Evolutionary conservation across 23 red algal species (phyloP), one percentile per base, ranked within the genome.

Genomic region (Agarophyton chilense): DNA sequence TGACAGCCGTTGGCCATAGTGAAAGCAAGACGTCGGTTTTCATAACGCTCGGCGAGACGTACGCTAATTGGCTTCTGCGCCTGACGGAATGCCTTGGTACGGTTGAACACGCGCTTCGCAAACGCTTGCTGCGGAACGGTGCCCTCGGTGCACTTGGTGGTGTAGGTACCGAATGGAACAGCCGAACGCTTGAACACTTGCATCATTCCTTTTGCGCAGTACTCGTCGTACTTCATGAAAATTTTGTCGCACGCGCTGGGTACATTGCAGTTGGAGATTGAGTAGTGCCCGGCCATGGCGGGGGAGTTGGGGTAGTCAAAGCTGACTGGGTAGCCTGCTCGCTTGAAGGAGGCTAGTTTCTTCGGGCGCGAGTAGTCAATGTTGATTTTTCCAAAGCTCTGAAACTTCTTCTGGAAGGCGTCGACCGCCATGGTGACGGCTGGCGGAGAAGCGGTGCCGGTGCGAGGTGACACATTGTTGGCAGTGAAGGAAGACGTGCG

Each of bases 221-320:
- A 94, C 92, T 94, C 92, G 39, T 94, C 92, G 42, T 84, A 84
- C 74, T 94, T 94, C 44, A 60, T 74, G 62, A 94, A 42, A 40
- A 94, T 83, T 39, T 67, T 81, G 31, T 45, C 5, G 39, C 63
- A 34, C 39, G 82, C 92, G 47, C 68, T 55, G 16, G 71, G 49
- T 14, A 87, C 76, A 55, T 78, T 67, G 70, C 92, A 94, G 78
- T 81, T 82, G 52, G 92, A 72, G 21, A 94, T 44, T 17, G 92
- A 88, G 53, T 94, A 89, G 84, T 86, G 76, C 33, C 92, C 92
- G 14, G 92, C 79, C 65, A 80, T 52, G 65, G 92, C n/a, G 10
- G 92, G 28, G 29, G 73, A 44, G 62, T 25, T 88, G 38, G 92
- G 92, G 82, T 80, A 94, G 56, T 94, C 92, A 4, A 94, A 51